Conservation (phyloP, 1,139 yeast species). For the Lodderomyces pseudojiufengensis region DNA sequence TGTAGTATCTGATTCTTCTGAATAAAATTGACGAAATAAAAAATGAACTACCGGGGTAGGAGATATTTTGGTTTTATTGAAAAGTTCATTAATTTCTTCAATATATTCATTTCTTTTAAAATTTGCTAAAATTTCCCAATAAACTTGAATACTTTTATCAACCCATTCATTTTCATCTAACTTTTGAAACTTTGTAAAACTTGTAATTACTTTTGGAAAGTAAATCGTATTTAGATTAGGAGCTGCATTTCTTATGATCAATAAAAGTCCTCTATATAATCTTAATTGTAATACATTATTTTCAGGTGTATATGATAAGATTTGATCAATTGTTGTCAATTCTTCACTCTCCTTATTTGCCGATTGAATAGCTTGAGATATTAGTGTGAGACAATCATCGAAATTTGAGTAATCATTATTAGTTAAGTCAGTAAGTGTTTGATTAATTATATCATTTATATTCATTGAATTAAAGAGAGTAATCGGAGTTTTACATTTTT, state of each 20-base stretch:
- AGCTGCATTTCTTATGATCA: slow-evolving; percentile 11
- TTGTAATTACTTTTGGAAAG: slow-evolving; percentile 5
- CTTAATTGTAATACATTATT: slow-evolving; percentile 6
- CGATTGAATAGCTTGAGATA: not conserved
- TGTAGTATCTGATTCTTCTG: slow-evolving; percentile 11
- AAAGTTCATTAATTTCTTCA: slow-evolving; percentile 6
- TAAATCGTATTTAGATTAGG: slow-evolving; percentile 2
- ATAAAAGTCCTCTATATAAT: slow-evolving; percentile 12
- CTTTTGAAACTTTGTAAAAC: slow-evolving; percentile 5
- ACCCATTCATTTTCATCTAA: slow-evolving; percentile 7
- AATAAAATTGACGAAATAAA: slow-evolving; percentile 13
- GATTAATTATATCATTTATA: not conserved
- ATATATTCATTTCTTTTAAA: slow-evolving; percentile 8
- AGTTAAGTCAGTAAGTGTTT: not conserved
- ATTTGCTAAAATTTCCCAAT: slow-evolving; percentile 15
- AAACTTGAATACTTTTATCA: slow-evolving; percentile 6
- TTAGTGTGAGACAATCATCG: slow-evolving; percentile 1
- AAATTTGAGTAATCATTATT: slow-evolving; percentile 3
- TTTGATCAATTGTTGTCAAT: not conserved
- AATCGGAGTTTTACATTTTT: too few species aligned
- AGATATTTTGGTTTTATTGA: slow-evolving; percentile 2
- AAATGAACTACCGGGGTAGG: slow-evolving; percentile 12
- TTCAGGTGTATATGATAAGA: slow-evolving; percentile 6
- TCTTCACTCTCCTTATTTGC: not conserved
- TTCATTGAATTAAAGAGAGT: not conserved